A percentile compares a stretch with the other conserved stretches of the same genome.
Evolutionary conservation across 2,329 filamentous ascomycete species (phyloP).

Genomic region (Teratosphaeria epicoccoides): DNA sequence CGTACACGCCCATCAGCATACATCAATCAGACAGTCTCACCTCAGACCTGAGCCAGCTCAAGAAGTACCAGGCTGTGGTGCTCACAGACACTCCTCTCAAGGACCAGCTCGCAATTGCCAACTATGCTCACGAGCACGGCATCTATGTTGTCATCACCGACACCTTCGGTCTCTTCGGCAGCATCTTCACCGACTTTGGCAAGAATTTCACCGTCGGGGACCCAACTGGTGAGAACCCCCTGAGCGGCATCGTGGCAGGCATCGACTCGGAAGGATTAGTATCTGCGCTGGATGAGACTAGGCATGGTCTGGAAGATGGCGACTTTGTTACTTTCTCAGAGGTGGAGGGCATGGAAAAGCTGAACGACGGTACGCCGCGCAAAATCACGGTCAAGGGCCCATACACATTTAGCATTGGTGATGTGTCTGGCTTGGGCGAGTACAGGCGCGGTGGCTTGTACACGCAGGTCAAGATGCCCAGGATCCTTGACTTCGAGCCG

Average conservation of each 20-base stretch:
- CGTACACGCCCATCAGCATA: slow-evolving; percentile 82
- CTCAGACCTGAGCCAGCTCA: slow-evolving; percentile 67
- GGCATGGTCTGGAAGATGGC: slow-evolving; percentile 90
- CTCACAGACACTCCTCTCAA: slow-evolving; percentile 74
- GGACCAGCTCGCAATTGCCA: slow-evolving; percentile 71
- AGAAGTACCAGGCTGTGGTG: slow-evolving; percentile 86
- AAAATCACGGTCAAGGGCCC: slow-evolving; percentile 90
- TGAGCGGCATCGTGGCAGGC: slow-evolving; percentile 78
- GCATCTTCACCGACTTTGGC: slow-evolving; percentile 95
- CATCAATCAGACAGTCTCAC: slow-evolving; percentile 56
- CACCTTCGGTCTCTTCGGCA: slow-evolving; percentile 87
- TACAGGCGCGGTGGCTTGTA: slow-evolving; percentile 86
- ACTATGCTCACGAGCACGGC: slow-evolving; percentile 88
- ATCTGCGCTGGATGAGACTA: slow-evolving; percentile 84
- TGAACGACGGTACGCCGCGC: slow-evolving; percentile 74
- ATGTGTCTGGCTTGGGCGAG: slow-evolving; percentile 74
- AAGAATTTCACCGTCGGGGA: slow-evolving; percentile 87
- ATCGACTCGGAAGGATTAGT: slow-evolving; percentile 87
- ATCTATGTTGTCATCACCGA: slow-evolving; percentile 84
- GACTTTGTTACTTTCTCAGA: slow-evolving; percentile 95
- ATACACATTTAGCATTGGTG: slow-evolving; percentile 94
- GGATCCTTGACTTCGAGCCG: slow-evolving; percentile 77
- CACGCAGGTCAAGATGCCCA: slow-evolving; percentile 97
- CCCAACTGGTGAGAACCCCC: slow-evolving; percentile 76
- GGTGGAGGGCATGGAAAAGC: slow-evolving; percentile 76